These are phyloP conservation scores for Microstegium vimineum DNA, from an alignment of 176 grass and related monocot species.

Conservation along the genomic window DNA sequence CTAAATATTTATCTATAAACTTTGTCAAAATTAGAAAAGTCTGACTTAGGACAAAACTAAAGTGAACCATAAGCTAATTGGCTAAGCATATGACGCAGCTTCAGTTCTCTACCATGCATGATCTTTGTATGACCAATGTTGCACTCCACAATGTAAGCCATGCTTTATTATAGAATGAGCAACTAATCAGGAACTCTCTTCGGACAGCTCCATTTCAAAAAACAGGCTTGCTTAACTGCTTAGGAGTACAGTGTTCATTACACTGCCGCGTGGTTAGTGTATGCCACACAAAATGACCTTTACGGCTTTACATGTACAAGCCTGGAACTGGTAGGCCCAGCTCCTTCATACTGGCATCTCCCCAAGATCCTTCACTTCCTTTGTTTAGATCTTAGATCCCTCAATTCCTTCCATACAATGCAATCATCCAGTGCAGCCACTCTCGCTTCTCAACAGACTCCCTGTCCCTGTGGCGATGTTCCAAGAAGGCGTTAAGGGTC, in stretches of 20 bases:
- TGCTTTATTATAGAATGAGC: background rate
- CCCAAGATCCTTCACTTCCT: background rate
- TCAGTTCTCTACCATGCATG: background rate
- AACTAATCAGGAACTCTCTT: background rate
- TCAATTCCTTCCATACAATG: background rate
- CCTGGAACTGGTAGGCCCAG: background rate
- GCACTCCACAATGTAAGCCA: background rate
- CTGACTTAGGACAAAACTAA: too few relatives aligned
- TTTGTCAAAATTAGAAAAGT: too few relatives aligned
- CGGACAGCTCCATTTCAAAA: background rate
- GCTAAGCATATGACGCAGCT: too few relatives aligned
- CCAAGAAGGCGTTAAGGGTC: background rate
- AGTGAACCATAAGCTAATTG: too few relatives aligned
- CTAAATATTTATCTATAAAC: too few relatives aligned
- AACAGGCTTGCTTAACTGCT: background rate
- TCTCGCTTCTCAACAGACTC: background rate
- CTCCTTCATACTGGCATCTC: background rate
- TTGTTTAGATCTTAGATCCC: too few relatives aligned
- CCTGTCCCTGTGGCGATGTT: background rate
- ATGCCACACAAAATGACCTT: background rate
- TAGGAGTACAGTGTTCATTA: background rate
- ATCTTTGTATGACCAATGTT: background rate
- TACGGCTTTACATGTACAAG: slow-evolving; percentile 2
- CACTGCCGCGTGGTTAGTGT: background rate
- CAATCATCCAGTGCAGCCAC: slow-evolving; percentile 6